Evolutionary conservation across 495 filamentous ascomycete species (phyloP), one percentile per base, ranked within the genome.

Genomic region (Tuber magnatum): DNA sequence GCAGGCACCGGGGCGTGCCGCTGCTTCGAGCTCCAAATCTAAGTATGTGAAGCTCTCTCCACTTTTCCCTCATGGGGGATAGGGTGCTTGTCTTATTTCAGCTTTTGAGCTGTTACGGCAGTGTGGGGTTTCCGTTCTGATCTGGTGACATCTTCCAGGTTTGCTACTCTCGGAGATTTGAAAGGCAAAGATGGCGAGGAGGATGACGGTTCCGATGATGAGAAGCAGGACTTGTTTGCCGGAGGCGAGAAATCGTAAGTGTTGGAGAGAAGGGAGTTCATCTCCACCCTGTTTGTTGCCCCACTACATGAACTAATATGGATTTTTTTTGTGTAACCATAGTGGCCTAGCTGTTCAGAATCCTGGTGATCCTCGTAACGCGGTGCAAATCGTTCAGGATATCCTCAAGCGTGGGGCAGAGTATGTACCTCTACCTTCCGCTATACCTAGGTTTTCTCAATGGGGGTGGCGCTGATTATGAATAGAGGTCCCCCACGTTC

Each of bases 301-400:
- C 56, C 56, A 65, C 69, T 35, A 69, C 46, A 70, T n/a, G 38
- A 73, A 68, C 78, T 74, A 41, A 77, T 40, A 70, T 51, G 28
- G 28, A 65, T 65, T 3, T 35, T 65, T 3, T 35, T 35, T 69
- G 51, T 73, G 40, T 56, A 68, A 65, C 38, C n/a, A 69, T 42
- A 82, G 81, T 70, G 96, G 94, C 9, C 85, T 98, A 42, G 96
- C 95, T 4, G 94, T 99, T 73, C 93, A 97, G 83, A 94, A 98
- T 82, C 95, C 95, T 0, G 86, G 88, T 38, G 84, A 81, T 61
- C 83, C 85, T 77, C 84, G 85, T 28, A 81, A 83, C 38, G 84
- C 83, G 41, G 74, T 74, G 71, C 92, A 91, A 75, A 89, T 91
- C 46, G 88, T 93, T 80, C 86, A 89, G 70, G 89, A 95, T 82